These are phyloP conservation scores for Xylaria sp. DNA, from an alignment of 2,329 filamentous ascomycete species.

Conservation along the genomic window DNA sequence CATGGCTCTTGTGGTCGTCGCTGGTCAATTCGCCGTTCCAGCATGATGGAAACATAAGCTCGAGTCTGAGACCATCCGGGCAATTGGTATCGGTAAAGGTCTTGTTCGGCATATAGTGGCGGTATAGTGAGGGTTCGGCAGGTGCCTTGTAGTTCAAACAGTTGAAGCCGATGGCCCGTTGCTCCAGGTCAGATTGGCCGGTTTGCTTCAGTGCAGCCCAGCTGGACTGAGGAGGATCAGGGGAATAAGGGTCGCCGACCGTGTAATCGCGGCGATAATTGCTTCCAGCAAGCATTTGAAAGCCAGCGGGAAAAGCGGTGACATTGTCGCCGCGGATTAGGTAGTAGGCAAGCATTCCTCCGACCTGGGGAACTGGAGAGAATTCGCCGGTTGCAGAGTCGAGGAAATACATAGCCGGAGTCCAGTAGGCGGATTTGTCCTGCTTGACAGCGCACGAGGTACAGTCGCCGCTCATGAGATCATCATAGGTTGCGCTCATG, in stretches of 20 bases:
- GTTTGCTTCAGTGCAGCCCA: conserved; percentile 75
- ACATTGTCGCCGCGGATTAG: conserved; percentile 74
- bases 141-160: conserved; percentile 81
- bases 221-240: conserved; percentile 72
- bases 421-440: conserved; percentile 92
- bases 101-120: conserved; percentile 86
- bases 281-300: conserved; percentile 85
- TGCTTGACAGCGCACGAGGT: conserved; percentile 83
- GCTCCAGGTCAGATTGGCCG: conserved; percentile 73
- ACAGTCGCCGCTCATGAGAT: conserved; percentile 72
- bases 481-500: conserved; percentile 64
- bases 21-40: conserved; percentile 80
- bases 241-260: conserved; percentile 72
- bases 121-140: conserved; percentile 79
- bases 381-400: conserved; percentile 71
- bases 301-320: conserved; percentile 78
- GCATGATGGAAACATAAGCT: conserved; percentile 90
- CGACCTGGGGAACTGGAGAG: conserved; percentile 77
- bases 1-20: conserved; percentile 69
- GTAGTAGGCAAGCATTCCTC: conserved; percentile 94
- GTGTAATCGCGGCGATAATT: conserved; percentile 75
- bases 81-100: conserved; percentile 83
- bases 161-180: conserved; percentile 94
- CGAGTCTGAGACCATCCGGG: conserved; percentile 81
- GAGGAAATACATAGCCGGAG: conserved; percentile 81